Conservation (phyloP, 345 rosid species). For the Sonneratia caseolaris region DNA sequence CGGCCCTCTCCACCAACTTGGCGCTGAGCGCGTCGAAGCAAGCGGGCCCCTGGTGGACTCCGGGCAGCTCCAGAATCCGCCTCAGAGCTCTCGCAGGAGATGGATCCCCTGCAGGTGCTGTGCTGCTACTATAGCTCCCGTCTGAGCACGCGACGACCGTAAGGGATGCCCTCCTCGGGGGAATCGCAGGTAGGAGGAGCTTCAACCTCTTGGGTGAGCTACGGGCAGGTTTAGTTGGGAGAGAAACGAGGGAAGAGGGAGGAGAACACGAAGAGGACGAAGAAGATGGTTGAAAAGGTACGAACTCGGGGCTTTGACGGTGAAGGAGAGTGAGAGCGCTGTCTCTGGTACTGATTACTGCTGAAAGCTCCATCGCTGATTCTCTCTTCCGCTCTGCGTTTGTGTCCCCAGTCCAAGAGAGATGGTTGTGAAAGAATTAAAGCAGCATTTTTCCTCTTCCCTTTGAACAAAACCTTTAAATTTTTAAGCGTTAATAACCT, state of each 20-base stretch:
- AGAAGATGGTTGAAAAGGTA: not conserved
- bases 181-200: not conserved
- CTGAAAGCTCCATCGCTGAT: not conserved
- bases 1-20: constrained; percentile 67
- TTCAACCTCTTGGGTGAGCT: constrained; percentile 1
- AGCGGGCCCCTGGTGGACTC: constrained; percentile 84
- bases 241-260: not conserved
- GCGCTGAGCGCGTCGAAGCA: constrained; percentile 97
- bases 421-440: not conserved
- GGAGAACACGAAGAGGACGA: not conserved
- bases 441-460: too few species aligned
- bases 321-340: not conserved
- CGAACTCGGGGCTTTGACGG: not conserved
- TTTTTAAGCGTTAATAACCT: too few species aligned
- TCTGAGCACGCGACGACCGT: not conserved
- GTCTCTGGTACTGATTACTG: not conserved
- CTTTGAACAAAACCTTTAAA: too few species aligned
- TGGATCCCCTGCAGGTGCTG: not conserved
- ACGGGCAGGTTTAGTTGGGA: not conserved
- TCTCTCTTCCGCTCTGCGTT: not conserved
- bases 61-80: constrained; percentile 50
- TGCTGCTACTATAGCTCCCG: not conserved
- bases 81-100: constrained; percentile 27
- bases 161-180: not conserved
- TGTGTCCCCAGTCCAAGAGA: not conserved